A percentile compares a stretch with the other conserved stretches of the same genome.
Conservation (phyloP, 495 filamentous ascomycete species). For the Xylaria palmicola region DNA sequence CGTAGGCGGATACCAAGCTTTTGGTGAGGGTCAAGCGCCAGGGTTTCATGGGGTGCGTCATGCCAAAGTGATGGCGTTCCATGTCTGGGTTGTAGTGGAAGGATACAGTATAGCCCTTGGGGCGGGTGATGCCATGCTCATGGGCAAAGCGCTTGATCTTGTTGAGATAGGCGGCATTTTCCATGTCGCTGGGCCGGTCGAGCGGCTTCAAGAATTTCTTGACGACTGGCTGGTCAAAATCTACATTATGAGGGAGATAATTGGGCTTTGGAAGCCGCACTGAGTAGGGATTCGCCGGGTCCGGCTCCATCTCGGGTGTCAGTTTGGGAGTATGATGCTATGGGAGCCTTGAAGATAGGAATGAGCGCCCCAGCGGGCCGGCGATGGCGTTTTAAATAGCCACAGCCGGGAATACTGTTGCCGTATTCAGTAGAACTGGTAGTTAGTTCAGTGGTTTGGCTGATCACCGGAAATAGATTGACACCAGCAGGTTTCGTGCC, state of each 20-base stretch:
- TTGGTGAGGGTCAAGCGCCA: conserved; percentile 96
- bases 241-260: conserved; percentile 47
- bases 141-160: conserved; percentile 66
- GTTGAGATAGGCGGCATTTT: conserved; percentile 61
- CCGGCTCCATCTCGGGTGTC: conserved; percentile 25
- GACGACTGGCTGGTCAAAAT: conserved; percentile 55
- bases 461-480: not conserved
- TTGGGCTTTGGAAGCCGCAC: conserved; percentile 48
- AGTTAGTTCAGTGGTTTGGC: not conserved
- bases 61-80: conserved; percentile 94
- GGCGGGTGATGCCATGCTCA: conserved; percentile 70
- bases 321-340: not conserved
- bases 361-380: not conserved
- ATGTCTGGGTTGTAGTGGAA: conserved; percentile 96
- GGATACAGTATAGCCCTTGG: conserved; percentile 85
- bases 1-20: conserved; percentile 87
- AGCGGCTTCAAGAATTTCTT: conserved; percentile 65
- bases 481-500: too few species aligned
- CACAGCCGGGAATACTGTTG: not conserved
- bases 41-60: conserved; percentile 96
- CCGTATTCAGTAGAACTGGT: not conserved
- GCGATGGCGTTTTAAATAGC: not conserved
- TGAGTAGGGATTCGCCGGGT: conserved; percentile 28
- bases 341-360: not conserved
- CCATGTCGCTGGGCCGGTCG: conserved; percentile 50